phyloP scores from a whole-genome alignment of 129 eudicot genomes.

The Lactuca saligna region DNA sequence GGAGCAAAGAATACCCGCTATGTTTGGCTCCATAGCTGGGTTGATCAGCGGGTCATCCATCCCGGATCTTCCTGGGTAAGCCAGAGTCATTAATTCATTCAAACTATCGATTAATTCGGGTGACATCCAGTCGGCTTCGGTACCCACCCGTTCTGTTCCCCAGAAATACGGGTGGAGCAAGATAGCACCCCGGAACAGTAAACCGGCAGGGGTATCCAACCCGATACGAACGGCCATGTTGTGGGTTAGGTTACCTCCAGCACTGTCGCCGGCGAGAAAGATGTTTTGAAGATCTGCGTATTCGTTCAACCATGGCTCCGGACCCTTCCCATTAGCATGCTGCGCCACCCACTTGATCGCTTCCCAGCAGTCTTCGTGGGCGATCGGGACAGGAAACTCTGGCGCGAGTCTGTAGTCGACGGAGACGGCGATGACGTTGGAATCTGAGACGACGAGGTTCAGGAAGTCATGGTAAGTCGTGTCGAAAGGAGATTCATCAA shows the following conservation, averaged over 20 bases:
- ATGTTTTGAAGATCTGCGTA: slow-evolving; percentile 9
- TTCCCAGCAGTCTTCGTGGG: slow-evolving; percentile 3
- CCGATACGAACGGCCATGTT: background rate
- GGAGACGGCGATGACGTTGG: slow-evolving; percentile 1
- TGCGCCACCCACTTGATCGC: slow-evolving; percentile 8
- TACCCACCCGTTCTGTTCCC: background rate
- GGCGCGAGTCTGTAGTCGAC: slow-evolving; percentile 9
- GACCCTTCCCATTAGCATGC: background rate
- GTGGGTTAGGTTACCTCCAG: background rate
- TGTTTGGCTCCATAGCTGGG: background rate
- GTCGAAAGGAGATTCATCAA: background rate
- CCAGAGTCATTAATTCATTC: background rate
- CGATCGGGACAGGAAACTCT: background rate
- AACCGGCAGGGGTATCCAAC: too few species aligned
- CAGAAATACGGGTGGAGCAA: slow-evolving; percentile 4
- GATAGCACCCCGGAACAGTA: background rate
- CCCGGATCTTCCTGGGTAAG: background rate
- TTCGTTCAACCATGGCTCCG: slow-evolving; percentile 6
- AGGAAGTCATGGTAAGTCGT: background rate
- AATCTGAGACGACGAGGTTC: background rate
- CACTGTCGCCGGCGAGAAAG: background rate
- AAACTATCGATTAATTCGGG: too few species aligned
- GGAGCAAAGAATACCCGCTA: background rate
- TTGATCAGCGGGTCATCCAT: background rate
- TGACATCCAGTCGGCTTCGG: background rate